Evolutionary conservation across 2,329 filamentous ascomycete species (phyloP), one percentile per base, ranked within the genome.

Genomic region (Dendrostoma leiphaemia): DNA sequence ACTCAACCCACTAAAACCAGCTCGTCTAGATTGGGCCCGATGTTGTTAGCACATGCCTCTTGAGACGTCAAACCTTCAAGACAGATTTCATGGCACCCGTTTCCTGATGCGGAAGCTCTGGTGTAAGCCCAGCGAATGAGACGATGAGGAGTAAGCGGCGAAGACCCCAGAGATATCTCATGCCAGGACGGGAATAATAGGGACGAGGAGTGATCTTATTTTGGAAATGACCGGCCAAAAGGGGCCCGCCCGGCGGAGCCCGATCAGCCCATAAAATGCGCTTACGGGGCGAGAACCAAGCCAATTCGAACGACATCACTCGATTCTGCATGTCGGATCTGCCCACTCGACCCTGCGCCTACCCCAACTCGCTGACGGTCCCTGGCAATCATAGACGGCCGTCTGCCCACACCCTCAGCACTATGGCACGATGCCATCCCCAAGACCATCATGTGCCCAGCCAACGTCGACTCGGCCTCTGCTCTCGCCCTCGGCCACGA

Each of bases 231-330:
- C n/a, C n/a, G n/a, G n/a, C n/a, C n/a, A n/a, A 17, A 32, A 45
- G 32, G 21, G 51, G 6, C 26, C 55, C 55, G 50, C 41, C 40
- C 55, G 55, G 55, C 55, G 51, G 24, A 43, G 21, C 43, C 55
- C 55, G 55, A 57, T 57, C 55, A 57, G 55, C 55, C 55, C 55
- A 57, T 48, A 45, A 54, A 47, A 51, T 44, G 47, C 51, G 24
- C 32, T 49, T 50, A 51, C 38, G 29, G 28, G 48, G 48, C 21
- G 10, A 44, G 32, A 51, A 51, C 37, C 48, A 51, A 38, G 48
- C 37, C 48, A 44, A 44, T 6, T 34, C 44, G 8, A 21, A 34
- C 48, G 8, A 32, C 48, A 50, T 57, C 51, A 23, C 41, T 48
- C 41, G 47, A 57, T 54, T 57, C 19, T 31, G 34, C 43, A 29